A percentile compares a stretch with the other conserved stretches of the same genome.
phyloP scores from a whole-genome alignment of 2,329 filamentous ascomycete species.

The Mycosphaerella sp. region DNA sequence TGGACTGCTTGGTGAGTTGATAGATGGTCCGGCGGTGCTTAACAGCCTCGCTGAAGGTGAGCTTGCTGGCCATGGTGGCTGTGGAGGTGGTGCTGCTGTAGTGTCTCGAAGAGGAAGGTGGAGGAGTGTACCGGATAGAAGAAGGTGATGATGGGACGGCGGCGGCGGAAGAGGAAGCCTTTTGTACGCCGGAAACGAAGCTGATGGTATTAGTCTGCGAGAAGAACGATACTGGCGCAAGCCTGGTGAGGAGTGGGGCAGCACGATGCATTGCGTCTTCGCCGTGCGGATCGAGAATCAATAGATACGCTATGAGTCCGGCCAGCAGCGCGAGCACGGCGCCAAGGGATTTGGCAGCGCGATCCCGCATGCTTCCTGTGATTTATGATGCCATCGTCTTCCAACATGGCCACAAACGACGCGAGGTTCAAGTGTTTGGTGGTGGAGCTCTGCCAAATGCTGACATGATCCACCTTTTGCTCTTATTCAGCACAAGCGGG shows the following conservation, averaged over 20 bases:
- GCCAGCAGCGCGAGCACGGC: constrained; percentile 2
- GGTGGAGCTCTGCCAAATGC: too few relatives aligned
- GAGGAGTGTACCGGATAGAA: not conserved
- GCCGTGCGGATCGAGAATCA: not conserved
- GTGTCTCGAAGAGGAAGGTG: not conserved
- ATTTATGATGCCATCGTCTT: too few relatives aligned
- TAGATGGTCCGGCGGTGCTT: constrained; percentile 57
- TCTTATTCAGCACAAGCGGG: too few relatives aligned
- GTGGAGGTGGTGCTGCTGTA: constrained; percentile 1
- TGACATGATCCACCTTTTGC: too few relatives aligned
- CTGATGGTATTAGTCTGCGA: not conserved
- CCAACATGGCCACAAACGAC: too few relatives aligned
- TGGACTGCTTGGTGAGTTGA: constrained; percentile 52
- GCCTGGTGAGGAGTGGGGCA: constrained; percentile 3
- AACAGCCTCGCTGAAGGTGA: constrained; percentile 56
- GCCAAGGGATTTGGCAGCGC: not conserved
- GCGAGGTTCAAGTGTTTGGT: too few relatives aligned
- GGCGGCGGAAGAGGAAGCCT: not conserved
- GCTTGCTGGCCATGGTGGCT: constrained; percentile 35
- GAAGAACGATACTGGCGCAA: not conserved
- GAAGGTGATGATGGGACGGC: not conserved
- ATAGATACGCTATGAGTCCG: constrained; percentile 3
- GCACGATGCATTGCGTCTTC: constrained; percentile 10
- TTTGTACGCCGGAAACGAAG: not conserved
- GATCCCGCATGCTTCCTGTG: not conserved